Evolutionary conservation across 331 rosid species (phyloP), one percentile per base, ranked within the genome.

Genomic region (Arachis monticola): DNA sequence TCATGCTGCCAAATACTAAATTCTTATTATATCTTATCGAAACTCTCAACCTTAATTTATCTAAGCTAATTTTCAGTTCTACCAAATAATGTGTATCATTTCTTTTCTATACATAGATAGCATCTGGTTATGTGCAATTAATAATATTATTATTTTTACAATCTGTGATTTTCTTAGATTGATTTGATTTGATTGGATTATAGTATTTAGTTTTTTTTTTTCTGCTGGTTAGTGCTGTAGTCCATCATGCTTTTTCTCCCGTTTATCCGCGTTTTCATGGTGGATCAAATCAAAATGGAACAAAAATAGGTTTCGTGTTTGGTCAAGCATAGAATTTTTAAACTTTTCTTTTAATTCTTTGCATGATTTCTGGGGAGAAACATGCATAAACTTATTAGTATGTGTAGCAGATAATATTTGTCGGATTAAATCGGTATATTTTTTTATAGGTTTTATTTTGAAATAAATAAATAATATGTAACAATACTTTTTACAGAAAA

Each of bases 191-290:
- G 48, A 5, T 78, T 68, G 38, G 22, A 75, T 80, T 38, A 38
- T 38, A 35, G 40, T 84, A 64, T 67, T 79, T 60, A 35, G 40
- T 35, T 35, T 35, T 35, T 35, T 35, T 35, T 35, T 79, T 85
- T 88, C 82, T 84, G 69, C 74, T 84, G 72, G 77, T 83, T 73
- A 90, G 96, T 85, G 89, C 82, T 84, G 84, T 83, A 90, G 93
- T 92, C 98, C 90, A 89, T 90, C 85, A 82, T 62, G 12, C 96
- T 90, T 95, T 95, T 82, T 68, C 90, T 82, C 65, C 96, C 99
- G 87, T 73, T 86, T 85, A 84, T 76, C 89, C 87, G 97, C 87
- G 97, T 82, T 86, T 69, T 64, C 83, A 85, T 94, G 99, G 97
- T 91, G 89, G 97, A 10, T 6, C 11, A 7, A 10, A 84, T 81